phyloP scores from a whole-genome alignment of 176 grass and related monocot genomes.

The Elymus sibiricus region DNA sequence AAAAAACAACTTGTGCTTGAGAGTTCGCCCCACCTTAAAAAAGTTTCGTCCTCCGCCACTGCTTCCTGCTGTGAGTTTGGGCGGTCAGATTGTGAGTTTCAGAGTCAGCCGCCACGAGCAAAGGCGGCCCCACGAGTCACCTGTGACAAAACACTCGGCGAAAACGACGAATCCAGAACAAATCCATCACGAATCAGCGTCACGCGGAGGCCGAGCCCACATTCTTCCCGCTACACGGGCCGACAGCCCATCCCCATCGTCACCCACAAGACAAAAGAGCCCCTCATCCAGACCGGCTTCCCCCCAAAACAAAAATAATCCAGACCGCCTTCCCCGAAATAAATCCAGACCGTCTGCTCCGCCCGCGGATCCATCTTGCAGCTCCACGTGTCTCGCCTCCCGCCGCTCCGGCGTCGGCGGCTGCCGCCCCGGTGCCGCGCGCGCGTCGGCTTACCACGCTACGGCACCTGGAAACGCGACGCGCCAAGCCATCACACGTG shows the following conservation, averaged over 20 bases:
- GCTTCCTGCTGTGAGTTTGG: not conserved
- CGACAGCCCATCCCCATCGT: not conserved
- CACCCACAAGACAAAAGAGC: not conserved
- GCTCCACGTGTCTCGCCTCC: not conserved
- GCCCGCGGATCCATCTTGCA: not conserved
- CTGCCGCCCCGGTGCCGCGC: not conserved
- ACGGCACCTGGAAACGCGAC: not conserved
- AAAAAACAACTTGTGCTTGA: no score
- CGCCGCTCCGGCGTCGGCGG: constrained; percentile 5
- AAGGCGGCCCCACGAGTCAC: not conserved
- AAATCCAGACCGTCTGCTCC: not conserved
- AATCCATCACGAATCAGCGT: not conserved
- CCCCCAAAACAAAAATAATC: no score
- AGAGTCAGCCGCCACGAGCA: not conserved
- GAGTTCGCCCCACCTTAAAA: no score
- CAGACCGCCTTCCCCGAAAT: no score
- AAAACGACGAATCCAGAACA: not conserved
- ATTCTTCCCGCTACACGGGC: not conserved
- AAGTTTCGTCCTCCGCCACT: no score
- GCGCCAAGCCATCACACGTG: not conserved
- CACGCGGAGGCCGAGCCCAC: not conserved
- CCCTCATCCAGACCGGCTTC: not conserved
- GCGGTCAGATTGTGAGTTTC: not conserved
- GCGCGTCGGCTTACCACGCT: not conserved
- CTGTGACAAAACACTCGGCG: constrained; percentile 3